Evolutionary conservation across 768 basidiomycete species (phyloP).

Genomic region (Kwoniella dendrophila): DNA sequence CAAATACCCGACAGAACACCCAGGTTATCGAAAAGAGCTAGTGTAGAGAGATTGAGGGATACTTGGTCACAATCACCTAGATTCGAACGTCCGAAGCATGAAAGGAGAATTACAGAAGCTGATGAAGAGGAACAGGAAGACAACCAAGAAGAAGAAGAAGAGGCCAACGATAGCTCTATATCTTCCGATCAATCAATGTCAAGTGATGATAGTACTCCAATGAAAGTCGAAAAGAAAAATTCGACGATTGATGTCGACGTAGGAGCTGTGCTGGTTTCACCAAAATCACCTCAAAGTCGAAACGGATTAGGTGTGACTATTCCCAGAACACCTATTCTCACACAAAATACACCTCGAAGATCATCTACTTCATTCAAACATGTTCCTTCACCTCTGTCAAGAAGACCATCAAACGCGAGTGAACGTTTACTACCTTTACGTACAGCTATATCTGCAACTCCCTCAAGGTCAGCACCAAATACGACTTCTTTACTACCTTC

Average conservation of each 20-base stretch:
- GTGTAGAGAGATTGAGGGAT: slow-evolving; percentile 26
- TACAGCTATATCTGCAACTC: slow-evolving; percentile 7
- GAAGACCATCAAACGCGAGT: slow-evolving; percentile 13
- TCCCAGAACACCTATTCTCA: slow-evolving; percentile 13
- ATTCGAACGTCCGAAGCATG: slow-evolving; percentile 25
- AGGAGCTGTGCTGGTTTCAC: neutral
- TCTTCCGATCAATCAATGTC: slow-evolving; percentile 1
- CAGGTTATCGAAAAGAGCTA: slow-evolving; percentile 33
- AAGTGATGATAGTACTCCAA: slow-evolving; percentile 1
- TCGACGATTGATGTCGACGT: neutral
- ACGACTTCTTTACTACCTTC: slow-evolving; percentile 12
- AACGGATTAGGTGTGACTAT: neutral
- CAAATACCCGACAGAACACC: slow-evolving; percentile 43
- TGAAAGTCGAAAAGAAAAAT: neutral
- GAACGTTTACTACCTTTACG: slow-evolving; percentile 12
- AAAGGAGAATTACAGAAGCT: slow-evolving; percentile 42
- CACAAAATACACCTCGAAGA: neutral
- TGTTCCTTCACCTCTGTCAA: slow-evolving; percentile 15
- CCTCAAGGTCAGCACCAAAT: slow-evolving; percentile 7
- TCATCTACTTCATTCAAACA: slow-evolving; percentile 14
- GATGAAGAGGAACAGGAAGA: slow-evolving; percentile 43
- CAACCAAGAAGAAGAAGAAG: slow-evolving; percentile 17
- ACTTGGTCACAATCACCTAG: neutral
- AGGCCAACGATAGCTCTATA: neutral
- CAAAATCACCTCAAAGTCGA: neutral